These are phyloP conservation scores for Blepharisma undulans DNA, from an alignment of 169 alveolate species.

Conservation along the genomic window DNA sequence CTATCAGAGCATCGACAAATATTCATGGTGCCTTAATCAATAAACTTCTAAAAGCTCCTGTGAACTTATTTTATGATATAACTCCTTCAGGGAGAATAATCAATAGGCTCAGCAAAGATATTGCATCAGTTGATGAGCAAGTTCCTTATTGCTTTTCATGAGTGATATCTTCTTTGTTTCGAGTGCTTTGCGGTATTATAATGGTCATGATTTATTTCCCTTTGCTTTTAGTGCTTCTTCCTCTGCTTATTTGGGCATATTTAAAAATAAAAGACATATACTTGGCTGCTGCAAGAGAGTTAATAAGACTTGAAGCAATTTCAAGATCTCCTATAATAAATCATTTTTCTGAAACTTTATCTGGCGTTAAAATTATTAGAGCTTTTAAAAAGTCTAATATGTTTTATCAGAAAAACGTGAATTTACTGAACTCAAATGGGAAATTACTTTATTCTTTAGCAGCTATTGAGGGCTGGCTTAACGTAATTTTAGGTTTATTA, in stretches of 20 bases:
- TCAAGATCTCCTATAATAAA: constrained; percentile 60
- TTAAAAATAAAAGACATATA: neutral
- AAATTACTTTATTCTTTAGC: neutral
- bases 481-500: neutral
- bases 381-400: constrained; percentile 41
- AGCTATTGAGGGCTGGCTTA: neutral
- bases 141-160: constrained; percentile 46
- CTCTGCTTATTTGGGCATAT: neutral
- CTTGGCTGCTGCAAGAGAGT: constrained; percentile 47
- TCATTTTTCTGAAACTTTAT: constrained; percentile 72
- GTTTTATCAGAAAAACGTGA: neutral
- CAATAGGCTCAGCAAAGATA: constrained; percentile 74
- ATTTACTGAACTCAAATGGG: neutral
- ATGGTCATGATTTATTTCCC: neutral
- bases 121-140: constrained; percentile 50
- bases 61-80: constrained; percentile 75
- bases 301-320: constrained; percentile 57
- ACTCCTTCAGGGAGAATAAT: constrained; percentile 85
- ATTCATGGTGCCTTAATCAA: constrained; percentile 40
- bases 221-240: neutral
- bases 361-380: constrained; percentile 74
- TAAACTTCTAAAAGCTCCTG: constrained; percentile 54
- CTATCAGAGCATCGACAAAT: neutral
- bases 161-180: neutral
- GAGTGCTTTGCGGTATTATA: neutral